Percentiles rank a stretch among this genome's conserved stretches.
Evolutionary conservation across 2,329 filamentous ascomycete genomes (phyloP).

Genomic region (Microdochium bolleyi): DNA sequence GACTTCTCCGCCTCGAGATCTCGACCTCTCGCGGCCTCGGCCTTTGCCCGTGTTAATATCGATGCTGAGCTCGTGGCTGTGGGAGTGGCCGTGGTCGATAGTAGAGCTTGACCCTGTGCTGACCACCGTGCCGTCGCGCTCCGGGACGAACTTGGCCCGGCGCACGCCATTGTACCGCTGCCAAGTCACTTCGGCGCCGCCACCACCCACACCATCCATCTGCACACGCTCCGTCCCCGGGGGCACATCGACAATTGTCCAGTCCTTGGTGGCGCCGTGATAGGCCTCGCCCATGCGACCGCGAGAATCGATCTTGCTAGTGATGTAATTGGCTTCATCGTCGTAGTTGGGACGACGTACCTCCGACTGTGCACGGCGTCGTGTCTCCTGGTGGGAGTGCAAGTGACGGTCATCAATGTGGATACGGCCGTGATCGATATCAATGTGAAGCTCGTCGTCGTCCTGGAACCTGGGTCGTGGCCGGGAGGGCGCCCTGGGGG

Average conservation of each 20-base stretch:
- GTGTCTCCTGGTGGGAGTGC: slow-evolving; percentile 24
- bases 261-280: slow-evolving; percentile 66
- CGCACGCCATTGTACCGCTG: slow-evolving; percentile 72
- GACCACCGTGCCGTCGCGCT: slow-evolving; percentile 46
- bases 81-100: slow-evolving; percentile 22
- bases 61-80: slow-evolving; percentile 31
- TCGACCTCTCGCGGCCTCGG: slow-evolving; percentile 11
- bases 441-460: slow-evolving; percentile 62
- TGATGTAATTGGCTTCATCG: slow-evolving; percentile 58
- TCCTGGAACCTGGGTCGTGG: slow-evolving; percentile 22
- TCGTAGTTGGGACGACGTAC: slow-evolving; percentile 45
- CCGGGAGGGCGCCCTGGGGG: slow-evolving; percentile 31
- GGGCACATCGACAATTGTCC: slow-evolving; percentile 77
- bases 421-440: slow-evolving; percentile 40
- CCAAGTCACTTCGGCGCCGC: slow-evolving; percentile 70
- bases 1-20: slow-evolving; percentile 41
- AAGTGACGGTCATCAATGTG: too few species aligned
- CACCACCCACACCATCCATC: slow-evolving; percentile 73
- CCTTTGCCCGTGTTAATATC: slow-evolving; percentile 30
- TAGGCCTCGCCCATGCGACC: slow-evolving; percentile 65
- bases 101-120: slow-evolving; percentile 19
- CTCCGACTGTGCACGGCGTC: slow-evolving; percentile 44
- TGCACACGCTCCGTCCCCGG: slow-evolving; percentile 75
- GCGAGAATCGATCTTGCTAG: slow-evolving; percentile 45
- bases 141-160: slow-evolving; percentile 64